A percentile compares a stretch with the other conserved stretches of the same genome.
Conservation (phyloP, 257 asterid species). For the Solanum tarapatanum region DNA sequence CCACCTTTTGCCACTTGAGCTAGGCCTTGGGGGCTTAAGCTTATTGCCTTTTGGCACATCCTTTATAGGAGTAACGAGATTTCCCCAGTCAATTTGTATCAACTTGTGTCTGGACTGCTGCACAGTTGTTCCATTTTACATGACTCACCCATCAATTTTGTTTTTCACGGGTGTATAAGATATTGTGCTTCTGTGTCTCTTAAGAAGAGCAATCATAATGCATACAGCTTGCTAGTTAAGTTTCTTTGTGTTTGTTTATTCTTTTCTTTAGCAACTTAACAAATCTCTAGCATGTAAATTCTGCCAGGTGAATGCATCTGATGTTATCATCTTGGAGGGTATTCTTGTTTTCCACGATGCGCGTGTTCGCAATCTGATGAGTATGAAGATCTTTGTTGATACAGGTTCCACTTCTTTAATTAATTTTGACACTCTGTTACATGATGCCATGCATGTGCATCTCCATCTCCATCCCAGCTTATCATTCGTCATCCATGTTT, state of each 20-base stretch:
- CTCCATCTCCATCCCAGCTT: neutral
- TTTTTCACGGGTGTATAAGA: neutral
- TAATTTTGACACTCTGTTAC: neutral
- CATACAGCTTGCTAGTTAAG: neutral
- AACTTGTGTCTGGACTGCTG: neutral
- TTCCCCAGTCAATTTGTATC: neutral
- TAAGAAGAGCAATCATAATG: neutral
- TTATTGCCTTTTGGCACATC: neutral
- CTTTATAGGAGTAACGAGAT: neutral
- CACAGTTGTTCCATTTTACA: neutral
- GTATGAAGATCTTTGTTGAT: conserved; percentile 96
- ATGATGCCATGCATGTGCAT: neutral
- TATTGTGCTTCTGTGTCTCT: neutral
- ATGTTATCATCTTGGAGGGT: conserved; percentile 94
- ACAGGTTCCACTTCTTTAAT: conserved; percentile 46
- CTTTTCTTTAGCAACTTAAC: neutral
- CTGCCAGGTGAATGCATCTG: conserved; percentile 86
- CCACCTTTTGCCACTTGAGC: too few relatives aligned
- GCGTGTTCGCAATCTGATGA: conserved; percentile 90
- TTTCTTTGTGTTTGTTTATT: neutral
- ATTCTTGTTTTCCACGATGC: conserved; percentile 94
- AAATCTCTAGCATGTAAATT: neutral
- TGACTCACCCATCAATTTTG: neutral
- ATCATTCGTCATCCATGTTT: neutral
- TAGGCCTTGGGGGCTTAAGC: neutral